Evolutionary conservation across 441 rosid species (phyloP), one percentile per base, ranked within the genome.

Genomic region (Populus hybrid): DNA sequence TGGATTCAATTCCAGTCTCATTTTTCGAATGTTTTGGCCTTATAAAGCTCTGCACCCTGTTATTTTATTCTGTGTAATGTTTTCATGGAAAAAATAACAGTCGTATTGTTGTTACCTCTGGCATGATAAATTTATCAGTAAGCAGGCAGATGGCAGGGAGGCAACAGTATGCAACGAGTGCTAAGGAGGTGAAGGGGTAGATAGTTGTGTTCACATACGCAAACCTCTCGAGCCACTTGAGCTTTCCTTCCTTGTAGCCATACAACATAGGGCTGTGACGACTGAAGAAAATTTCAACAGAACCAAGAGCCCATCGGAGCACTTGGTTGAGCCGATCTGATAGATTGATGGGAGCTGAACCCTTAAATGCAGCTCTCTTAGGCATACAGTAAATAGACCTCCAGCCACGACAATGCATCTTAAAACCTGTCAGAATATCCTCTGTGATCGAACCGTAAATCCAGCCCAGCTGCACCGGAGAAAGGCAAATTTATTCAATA

Each of bases 321-420:
- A 95, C 98, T 81, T 95, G 99, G 86, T 92, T 91, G 69, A 95
- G 89, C 80, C 98, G 86, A 85, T 95, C 99, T 46, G 97, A 93
- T 75, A 93, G 87, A 70, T 93, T 95, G 81, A 95, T 30, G 32
- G 32, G 28, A 26, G 28, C 28, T 28, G 30, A 28, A 28, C 30
- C 30, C 30, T 28, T 28, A 53, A 95, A 95, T 34, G 99, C 97
- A 32, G 99, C 82, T 73, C 84, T 82, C 84, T 83, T 83, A 61
- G 99, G 99, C 96, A 91, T 94, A 71, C 98, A 94, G 87, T 93
- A 95, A 36, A 95, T 91, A 16, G 99, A 92, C 79, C 99, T 91
- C 97, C 98, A 95, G 36, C 98, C 97, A 38, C 97, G 97, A 76
- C 95, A 94, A 75, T 94, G 97, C 98, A 94, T 92, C 89, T 94